phyloP scores from a whole-genome alignment of 495 filamentous ascomycete genomes.

The Xylaria intraflava region DNA sequence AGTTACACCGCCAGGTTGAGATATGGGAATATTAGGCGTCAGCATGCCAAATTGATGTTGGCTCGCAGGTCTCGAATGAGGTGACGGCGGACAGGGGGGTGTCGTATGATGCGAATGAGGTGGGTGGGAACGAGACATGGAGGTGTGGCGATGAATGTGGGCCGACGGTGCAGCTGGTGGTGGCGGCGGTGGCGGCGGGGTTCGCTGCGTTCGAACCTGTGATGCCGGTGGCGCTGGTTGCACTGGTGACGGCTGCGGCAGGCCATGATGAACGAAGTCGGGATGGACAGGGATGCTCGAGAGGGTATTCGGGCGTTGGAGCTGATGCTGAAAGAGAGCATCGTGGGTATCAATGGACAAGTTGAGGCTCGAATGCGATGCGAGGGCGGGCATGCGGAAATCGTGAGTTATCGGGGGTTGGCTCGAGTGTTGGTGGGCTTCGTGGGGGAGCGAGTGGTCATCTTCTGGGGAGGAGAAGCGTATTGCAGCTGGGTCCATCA shows the following conservation, averaged over 20 bases:
- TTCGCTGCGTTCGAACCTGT: constrained; percentile 21
- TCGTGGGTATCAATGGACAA: constrained; percentile 28
- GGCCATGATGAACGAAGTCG: constrained; percentile 30
- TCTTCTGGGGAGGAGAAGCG: constrained; percentile 16
- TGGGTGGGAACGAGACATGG: constrained; percentile 25
- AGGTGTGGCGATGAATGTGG: constrained; percentile 17
- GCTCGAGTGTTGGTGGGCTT: constrained; percentile 17
- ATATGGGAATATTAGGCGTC: constrained; percentile 28
- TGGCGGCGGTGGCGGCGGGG: constrained; percentile 5
- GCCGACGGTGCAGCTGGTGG: constrained; percentile 22
- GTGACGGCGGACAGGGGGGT: constrained; percentile 21
- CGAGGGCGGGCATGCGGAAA: constrained; percentile 23
- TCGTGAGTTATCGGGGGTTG: constrained; percentile 17
- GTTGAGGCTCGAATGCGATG: constrained; percentile 36
- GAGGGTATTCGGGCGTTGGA: constrained; percentile 32
- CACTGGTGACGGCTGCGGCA: constrained; percentile 12
- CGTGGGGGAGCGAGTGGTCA: constrained; percentile 14
- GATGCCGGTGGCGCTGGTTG: constrained; percentile 11
- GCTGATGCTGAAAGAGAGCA: constrained; percentile 31
- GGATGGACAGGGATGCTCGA: constrained; percentile 30
- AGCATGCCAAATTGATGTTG: constrained; percentile 42
- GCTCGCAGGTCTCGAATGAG: constrained; percentile 22
- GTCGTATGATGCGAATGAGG: constrained; percentile 31
- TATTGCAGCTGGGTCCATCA: constrained; percentile 25
- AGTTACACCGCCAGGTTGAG: constrained; percentile 30